Conservation (phyloP, 305 asterid species). For the Euphrasia arctica region DNA sequence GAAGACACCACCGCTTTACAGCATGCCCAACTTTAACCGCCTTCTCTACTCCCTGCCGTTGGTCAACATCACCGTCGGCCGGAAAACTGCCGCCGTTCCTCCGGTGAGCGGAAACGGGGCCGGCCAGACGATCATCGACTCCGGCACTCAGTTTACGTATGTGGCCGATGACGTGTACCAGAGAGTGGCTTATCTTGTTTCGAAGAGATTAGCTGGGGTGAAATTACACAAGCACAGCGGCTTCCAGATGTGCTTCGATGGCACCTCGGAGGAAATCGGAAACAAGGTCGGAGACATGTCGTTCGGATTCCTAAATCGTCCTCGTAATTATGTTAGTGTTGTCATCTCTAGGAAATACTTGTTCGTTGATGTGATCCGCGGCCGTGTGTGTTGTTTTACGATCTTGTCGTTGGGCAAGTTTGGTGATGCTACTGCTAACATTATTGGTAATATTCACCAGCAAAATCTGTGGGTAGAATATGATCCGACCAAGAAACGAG, state of each 20-base stretch:
- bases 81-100: constrained; percentile 47
- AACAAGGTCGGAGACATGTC: constrained; percentile 58
- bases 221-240: constrained; percentile 20
- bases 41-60: constrained; percentile 65
- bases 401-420: constrained; percentile 71
- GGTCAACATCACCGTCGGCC: constrained; percentile 51
- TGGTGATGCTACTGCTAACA: constrained; percentile 60
- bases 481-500: constrained; percentile 47
- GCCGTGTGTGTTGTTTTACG: constrained; percentile 51
- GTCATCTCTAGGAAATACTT: constrained; percentile 36
- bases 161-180: constrained; percentile 57
- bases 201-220: no score
- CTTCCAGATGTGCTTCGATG: constrained; percentile 77
- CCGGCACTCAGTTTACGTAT: constrained; percentile 84
- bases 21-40: constrained; percentile 69
- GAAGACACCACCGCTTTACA: constrained; percentile 46
- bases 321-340: constrained; percentile 28
- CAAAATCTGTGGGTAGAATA: constrained; percentile 89
- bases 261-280: constrained; percentile 29
- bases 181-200: no score
- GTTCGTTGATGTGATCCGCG: constrained; percentile 55
- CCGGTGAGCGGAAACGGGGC: constrained; percentile 54
- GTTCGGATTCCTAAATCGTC: constrained; percentile 57
- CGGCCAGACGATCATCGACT: constrained; percentile 84
- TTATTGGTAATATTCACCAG: constrained; percentile 86